Evolutionary conservation across 176 grass and related monocot species (phyloP).

Genomic region (Thinopyrum elongatum): DNA sequence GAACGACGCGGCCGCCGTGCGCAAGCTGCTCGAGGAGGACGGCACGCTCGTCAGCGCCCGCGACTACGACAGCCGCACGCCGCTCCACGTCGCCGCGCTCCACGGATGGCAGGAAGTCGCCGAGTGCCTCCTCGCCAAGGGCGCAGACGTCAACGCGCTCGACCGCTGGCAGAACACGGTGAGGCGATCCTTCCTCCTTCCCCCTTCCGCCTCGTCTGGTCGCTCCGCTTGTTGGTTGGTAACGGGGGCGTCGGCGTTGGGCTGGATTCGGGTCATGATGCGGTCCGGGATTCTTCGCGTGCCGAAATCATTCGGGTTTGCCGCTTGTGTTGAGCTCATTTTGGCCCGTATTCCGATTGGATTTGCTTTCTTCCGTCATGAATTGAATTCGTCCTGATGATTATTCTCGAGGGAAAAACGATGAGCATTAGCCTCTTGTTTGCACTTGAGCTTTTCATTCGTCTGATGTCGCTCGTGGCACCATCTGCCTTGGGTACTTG

Average conservation of each 20-base stretch:
- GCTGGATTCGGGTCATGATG: slow-evolving; percentile 1
- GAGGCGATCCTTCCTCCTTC: not conserved
- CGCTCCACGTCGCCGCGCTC: slow-evolving; percentile 94
- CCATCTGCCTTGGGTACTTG: not conserved
- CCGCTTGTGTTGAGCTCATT: not conserved
- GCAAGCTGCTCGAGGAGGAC: slow-evolving; percentile 95
- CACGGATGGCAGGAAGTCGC: slow-evolving; percentile 88
- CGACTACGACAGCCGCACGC: slow-evolving; percentile 96
- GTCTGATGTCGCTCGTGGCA: not conserved
- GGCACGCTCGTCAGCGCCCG: slow-evolving; percentile 77
- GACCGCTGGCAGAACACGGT: slow-evolving; percentile 99
- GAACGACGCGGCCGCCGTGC: slow-evolving; percentile 76
- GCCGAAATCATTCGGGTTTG: not conserved
- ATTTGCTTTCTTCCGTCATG: not conserved
- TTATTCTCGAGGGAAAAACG: not conserved
- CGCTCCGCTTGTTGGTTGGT: not conserved
- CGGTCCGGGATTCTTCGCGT: not conserved
- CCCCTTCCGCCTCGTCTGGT: not conserved
- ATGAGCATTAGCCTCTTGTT: not conserved
- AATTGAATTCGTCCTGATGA: not conserved
- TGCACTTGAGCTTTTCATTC: not conserved
- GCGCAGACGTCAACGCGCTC: slow-evolving; percentile 92
- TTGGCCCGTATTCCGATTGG: not conserved
- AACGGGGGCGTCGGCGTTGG: not conserved
- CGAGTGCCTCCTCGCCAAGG: slow-evolving; percentile 70